These are phyloP conservation scores for Alopecurus myosuroides DNA, from an alignment of 176 grass and related monocot genomes.

Conservation along the genomic window DNA sequence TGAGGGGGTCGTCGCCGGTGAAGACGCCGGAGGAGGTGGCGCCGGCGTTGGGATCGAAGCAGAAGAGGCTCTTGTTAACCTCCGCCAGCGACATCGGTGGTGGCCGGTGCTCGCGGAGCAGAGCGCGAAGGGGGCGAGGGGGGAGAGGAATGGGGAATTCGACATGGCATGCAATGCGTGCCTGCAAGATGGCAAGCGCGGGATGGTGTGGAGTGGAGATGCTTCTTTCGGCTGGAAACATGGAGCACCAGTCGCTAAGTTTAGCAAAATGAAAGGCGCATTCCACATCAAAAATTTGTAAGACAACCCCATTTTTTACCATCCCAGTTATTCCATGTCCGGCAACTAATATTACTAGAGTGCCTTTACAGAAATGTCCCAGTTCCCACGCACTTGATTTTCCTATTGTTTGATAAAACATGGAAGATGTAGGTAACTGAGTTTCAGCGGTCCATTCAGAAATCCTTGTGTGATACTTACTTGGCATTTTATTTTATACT, in stretches of 20 bases:
- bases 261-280: background rate
- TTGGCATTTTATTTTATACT: background rate
- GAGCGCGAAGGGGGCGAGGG: background rate
- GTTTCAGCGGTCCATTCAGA: background rate
- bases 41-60: conserved; percentile 28
- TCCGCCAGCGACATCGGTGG: conserved; percentile 18
- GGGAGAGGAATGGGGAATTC: background rate
- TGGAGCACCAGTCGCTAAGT: conserved; percentile 19
- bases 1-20: conserved; percentile 73
- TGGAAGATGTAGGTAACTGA: background rate
- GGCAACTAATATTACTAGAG: too few relatives aligned
- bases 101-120: background rate
- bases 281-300: background rate
- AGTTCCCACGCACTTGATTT: background rate
- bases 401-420: background rate
- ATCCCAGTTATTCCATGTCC: too few relatives aligned
- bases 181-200: conserved; percentile 11
- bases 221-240: conserved; percentile 19
- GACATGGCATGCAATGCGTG: background rate
- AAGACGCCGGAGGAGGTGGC: conserved; percentile 67
- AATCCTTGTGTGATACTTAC: background rate
- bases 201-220: background rate
- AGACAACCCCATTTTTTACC: background rate
- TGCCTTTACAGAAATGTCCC: background rate
- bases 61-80: conserved; percentile 30